Evolutionary conservation across 2,329 filamentous ascomycete species (phyloP).

Genomic region (Teratosphaeria pseudoeucalypti): DNA sequence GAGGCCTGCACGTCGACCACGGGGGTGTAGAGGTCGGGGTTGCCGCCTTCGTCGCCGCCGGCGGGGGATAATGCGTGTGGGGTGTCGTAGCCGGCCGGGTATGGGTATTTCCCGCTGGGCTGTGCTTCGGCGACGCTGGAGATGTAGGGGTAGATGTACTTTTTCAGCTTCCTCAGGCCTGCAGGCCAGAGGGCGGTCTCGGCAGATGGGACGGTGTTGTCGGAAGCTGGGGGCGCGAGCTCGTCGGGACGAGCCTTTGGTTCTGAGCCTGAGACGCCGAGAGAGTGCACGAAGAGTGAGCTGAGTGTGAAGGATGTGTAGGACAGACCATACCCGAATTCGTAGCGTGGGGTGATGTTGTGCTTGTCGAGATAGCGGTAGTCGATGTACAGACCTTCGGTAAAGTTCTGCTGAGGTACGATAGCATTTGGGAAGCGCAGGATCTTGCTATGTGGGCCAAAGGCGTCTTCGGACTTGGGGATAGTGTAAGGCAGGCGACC

Average conservation of each 20-base stretch:
- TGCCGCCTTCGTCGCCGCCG: conserved; percentile 59
- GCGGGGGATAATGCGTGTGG: conserved; percentile 47
- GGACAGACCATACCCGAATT: conserved; percentile 77
- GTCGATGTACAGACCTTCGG: conserved; percentile 76
- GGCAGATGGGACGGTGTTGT: conserved; percentile 44
- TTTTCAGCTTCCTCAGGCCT: conserved; percentile 50
- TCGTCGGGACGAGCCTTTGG: conserved; percentile 29
- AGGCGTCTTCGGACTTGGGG: conserved; percentile 62
- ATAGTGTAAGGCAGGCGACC: conserved; percentile 86
- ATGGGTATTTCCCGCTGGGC: conserved; percentile 32
- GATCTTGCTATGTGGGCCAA: conserved; percentile 61
- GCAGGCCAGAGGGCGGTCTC: conserved; percentile 51
- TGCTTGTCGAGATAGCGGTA: conserved; percentile 81
- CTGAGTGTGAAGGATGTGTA: conserved; percentile 64
- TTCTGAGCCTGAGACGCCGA: conserved; percentile 23
- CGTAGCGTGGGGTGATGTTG: conserved; percentile 63
- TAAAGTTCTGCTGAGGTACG: conserved; percentile 71
- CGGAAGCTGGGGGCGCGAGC: conserved; percentile 45
- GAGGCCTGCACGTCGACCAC: conserved; percentile 42
- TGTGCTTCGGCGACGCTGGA: conserved; percentile 37
- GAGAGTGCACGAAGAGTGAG: conserved; percentile 36
- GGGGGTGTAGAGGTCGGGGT: conserved; percentile 53
- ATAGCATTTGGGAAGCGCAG: conserved; percentile 59
- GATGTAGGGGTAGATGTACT: conserved; percentile 67
- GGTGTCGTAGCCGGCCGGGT: conserved; percentile 46